phyloP scores from a whole-genome alignment of 2,329 filamentous ascomycete genomes.

The Ophiobolus disseminans region DNA sequence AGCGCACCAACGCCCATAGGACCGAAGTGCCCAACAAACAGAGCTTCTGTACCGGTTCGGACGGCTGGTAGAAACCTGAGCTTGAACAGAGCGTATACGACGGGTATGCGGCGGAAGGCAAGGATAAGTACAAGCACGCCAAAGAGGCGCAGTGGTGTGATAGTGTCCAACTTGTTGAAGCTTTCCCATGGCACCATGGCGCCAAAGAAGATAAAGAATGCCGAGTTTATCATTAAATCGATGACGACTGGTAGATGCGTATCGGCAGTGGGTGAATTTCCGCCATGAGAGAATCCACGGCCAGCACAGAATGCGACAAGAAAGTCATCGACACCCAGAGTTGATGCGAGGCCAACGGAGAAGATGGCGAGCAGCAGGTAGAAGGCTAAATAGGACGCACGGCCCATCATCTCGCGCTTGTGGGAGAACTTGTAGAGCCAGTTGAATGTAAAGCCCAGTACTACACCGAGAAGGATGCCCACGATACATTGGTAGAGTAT shows the following conservation, averaged over 20 bases:
- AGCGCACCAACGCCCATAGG: constrained; percentile 65
- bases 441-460: constrained; percentile 58
- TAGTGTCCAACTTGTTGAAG: constrained; percentile 46
- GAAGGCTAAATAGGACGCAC: constrained; percentile 61
- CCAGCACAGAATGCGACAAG: constrained; percentile 64
- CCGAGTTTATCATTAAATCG: constrained; percentile 63
- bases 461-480: constrained; percentile 56
- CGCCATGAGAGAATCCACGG: constrained; percentile 61
- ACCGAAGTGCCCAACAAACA: constrained; percentile 65
- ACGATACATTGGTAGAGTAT: constrained; percentile 63
- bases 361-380: constrained; percentile 63
- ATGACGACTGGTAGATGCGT: constrained; percentile 59
- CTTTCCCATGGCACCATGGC: constrained; percentile 60
- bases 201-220: constrained; percentile 65
- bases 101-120: constrained; percentile 60
- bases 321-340: constrained; percentile 63
- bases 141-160: constrained; percentile 55
- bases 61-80: constrained; percentile 56
- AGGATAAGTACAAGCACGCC: constrained; percentile 58
- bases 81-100: constrained; percentile 57
- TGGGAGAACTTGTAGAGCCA: constrained; percentile 57
- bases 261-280: constrained; percentile 58
- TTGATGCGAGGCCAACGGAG: constrained; percentile 59
- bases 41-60: constrained; percentile 58
- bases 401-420: constrained; percentile 54